phyloP scores from a whole-genome alignment of 306 rosid genomes.

The Cicer judaicum region DNA sequence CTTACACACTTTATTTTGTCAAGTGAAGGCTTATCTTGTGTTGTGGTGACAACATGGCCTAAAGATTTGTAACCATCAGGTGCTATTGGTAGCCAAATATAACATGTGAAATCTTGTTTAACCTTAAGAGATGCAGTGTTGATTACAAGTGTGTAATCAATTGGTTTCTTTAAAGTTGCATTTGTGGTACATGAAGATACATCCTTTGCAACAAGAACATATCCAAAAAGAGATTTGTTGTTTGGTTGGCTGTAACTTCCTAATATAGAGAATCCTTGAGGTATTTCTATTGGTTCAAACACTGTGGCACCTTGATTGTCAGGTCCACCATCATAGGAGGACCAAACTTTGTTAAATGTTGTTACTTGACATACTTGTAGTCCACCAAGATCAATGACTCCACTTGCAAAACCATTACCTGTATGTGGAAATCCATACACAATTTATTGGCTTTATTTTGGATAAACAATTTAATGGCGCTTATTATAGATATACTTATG shows the following conservation, averaged over 20 bases:
- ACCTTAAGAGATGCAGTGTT: conserved; percentile 51
- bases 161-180: conserved; percentile 51
- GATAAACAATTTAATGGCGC: no score
- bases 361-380: conserved; percentile 59
- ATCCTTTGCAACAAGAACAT: conserved; percentile 69
- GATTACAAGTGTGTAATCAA: conserved; percentile 68
- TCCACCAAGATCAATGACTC: conserved; percentile 68
- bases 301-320: conserved; percentile 63
- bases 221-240: conserved; percentile 68
- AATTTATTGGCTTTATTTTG: no score
- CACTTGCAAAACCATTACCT: conserved; percentile 64
- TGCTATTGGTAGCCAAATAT: conserved; percentile 68
- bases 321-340: conserved; percentile 66
- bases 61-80: conserved; percentile 65
- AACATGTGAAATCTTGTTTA: conserved; percentile 56
- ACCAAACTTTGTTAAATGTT: conserved; percentile 68
- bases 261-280: conserved; percentile 62
- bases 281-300: conserved; percentile 69
- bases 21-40: conserved; percentile 62
- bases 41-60: conserved; percentile 63
- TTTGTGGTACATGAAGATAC: neutral
- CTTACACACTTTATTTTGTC: conserved; percentile 63
- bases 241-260: conserved; percentile 73
- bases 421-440: neutral
- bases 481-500: no score